Conservation (phyloP, 495 filamentous ascomycete species). For the Penicillium manginii region DNA sequence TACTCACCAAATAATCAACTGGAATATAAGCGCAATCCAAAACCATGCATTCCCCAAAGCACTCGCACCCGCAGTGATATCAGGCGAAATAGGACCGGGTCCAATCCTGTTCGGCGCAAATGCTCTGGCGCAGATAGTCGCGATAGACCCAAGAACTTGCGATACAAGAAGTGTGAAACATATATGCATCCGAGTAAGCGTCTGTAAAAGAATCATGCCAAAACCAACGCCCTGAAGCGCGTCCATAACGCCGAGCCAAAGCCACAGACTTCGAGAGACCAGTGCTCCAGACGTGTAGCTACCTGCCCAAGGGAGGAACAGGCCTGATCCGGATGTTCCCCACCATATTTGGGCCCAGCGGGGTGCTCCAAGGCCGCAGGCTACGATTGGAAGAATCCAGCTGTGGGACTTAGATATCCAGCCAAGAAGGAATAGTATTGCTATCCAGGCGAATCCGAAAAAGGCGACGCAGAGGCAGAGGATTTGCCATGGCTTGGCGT, state of each 20-base stretch:
- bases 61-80: slow-evolving; percentile 44
- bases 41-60: slow-evolving; percentile 64
- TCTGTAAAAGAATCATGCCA: slow-evolving; percentile 56
- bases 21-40: slow-evolving; percentile 65
- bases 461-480: slow-evolving; percentile 47
- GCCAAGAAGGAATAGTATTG: slow-evolving; percentile 42
- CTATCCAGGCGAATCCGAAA: slow-evolving; percentile 51
- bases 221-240: slow-evolving; percentile 54
- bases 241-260: slow-evolving; percentile 56
- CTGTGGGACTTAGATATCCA: slow-evolving; percentile 49
- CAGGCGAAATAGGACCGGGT: slow-evolving; percentile 51
- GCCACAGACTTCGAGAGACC: slow-evolving; percentile 52
- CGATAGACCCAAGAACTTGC: slow-evolving; percentile 53
- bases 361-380: slow-evolving; percentile 53
- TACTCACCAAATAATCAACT: slow-evolving; percentile 64
- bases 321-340: slow-evolving; percentile 51
- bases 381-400: slow-evolving; percentile 56
- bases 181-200: slow-evolving; percentile 53
- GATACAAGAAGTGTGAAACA: slow-evolving; percentile 55
- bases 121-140: slow-evolving; percentile 51
- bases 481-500: slow-evolving; percentile 50
- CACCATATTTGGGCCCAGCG: slow-evolving; percentile 58
- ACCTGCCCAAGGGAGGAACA: slow-evolving; percentile 56
- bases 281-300: slow-evolving; percentile 46
- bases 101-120: slow-evolving; percentile 54